Conservation (phyloP, 768 basidiomycete genomes). For the Russula sp. region DNA sequence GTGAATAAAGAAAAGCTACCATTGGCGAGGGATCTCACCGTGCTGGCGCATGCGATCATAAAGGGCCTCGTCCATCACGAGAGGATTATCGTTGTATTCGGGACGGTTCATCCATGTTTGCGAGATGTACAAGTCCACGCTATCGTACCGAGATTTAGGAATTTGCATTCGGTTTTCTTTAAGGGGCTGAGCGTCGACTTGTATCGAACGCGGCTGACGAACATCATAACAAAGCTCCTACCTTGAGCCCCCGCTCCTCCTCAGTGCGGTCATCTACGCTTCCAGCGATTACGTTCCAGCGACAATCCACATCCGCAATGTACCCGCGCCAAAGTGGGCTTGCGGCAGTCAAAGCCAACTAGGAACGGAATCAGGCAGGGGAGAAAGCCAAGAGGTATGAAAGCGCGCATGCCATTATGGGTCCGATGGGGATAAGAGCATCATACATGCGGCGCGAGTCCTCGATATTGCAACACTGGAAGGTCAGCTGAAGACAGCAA, state of each 20-base stretch:
- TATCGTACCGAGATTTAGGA: slow-evolving; percentile 96
- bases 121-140: slow-evolving; percentile 91
- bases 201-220: slow-evolving; percentile 4
- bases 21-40: slow-evolving; percentile 45
- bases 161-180: slow-evolving; percentile 69
- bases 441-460: slow-evolving; percentile 95
- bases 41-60: slow-evolving; percentile 67
- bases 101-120: slow-evolving; percentile 81
- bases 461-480: slow-evolving; percentile 91
- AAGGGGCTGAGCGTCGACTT: slow-evolving; percentile 52
- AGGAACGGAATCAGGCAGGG: slow-evolving; percentile 12
- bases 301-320: slow-evolving; percentile 93
- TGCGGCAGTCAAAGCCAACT: slow-evolving; percentile 92
- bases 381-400: too few relatives aligned
- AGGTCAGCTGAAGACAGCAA: slow-evolving; percentile 94
- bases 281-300: slow-evolving; percentile 99
- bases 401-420: slow-evolving; percentile 71
- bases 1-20: not conserved
- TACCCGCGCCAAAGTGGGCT: slow-evolving; percentile 94
- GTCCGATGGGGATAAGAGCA: slow-evolving; percentile 90
- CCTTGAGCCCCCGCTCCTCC: slow-evolving; percentile 89
- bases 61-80: slow-evolving; percentile 73
- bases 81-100: slow-evolving; percentile 86
- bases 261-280: slow-evolving; percentile 95
- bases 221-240: slow-evolving; percentile 28